Conservation (phyloP, 2,329 filamentous ascomycete species). For the Aureobasidium sp. region DNA sequence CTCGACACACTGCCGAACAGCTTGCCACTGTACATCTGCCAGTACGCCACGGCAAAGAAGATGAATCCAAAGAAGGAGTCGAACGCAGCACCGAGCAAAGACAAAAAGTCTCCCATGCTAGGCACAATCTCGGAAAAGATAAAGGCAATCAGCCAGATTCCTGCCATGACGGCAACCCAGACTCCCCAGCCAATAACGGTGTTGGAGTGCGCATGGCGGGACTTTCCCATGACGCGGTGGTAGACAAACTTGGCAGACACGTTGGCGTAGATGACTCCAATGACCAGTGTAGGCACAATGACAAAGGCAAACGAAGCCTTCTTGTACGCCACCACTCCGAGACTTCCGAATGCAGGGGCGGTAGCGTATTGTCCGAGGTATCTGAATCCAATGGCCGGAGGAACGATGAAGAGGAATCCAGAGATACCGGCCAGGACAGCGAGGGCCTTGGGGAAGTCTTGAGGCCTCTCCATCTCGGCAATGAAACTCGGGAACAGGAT, state of each 20-base stretch:
- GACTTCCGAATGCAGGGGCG: conserved; percentile 43
- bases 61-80: conserved; percentile 48
- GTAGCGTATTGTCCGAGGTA: conserved; percentile 46
- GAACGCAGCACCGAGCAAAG: conserved; percentile 42
- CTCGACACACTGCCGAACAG: conserved; percentile 25
- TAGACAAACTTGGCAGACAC: conserved; percentile 45
- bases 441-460: conserved; percentile 46
- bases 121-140: conserved; percentile 45
- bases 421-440: conserved; percentile 41
- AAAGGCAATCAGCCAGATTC: conserved; percentile 40
- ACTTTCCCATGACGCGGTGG: conserved; percentile 37
- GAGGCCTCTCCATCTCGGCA: conserved; percentile 43
- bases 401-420: conserved; percentile 43
- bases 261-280: conserved; percentile 46
- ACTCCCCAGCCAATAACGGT: conserved; percentile 43
- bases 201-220: conserved; percentile 41
- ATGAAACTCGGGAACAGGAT: conserved; percentile 49
- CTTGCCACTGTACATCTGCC: conserved; percentile 30
- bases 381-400: conserved; percentile 43
- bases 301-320: conserved; percentile 46
- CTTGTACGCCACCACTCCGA: conserved; percentile 40
- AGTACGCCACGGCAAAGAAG: conserved; percentile 46
- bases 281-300: conserved; percentile 44
- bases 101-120: conserved; percentile 46
- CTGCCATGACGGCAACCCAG: conserved; percentile 37